phyloP scores from a whole-genome alignment of 176 grass and related monocot species.

The Olyra latifolia region DNA sequence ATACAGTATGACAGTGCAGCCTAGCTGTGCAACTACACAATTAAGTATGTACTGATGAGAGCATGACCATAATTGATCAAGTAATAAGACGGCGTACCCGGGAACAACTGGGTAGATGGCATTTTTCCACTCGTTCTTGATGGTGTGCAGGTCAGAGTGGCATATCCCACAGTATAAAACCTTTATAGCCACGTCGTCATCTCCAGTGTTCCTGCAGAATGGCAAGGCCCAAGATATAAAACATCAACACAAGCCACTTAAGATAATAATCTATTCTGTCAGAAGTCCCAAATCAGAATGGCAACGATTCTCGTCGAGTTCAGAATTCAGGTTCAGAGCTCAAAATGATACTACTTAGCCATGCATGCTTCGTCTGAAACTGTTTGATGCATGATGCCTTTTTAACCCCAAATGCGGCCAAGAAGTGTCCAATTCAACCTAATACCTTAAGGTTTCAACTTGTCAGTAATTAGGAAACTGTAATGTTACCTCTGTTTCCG shows the following conservation, averaged over 20 bases:
- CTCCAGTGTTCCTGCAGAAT: conserved; percentile 67
- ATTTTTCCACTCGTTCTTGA: conserved; percentile 83
- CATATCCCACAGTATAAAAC: conserved; percentile 86
- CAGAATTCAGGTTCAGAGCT: too few species aligned
- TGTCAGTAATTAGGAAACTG: background rate
- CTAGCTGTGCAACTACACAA: too few species aligned
- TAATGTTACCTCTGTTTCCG: too few species aligned
- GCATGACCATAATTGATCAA: background rate
- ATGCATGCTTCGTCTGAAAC: background rate
- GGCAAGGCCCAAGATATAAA: background rate
- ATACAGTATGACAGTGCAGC: background rate
- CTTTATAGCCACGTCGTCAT: conserved; percentile 72
- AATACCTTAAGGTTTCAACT: background rate
- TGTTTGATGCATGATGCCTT: background rate
- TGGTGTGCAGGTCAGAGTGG: conserved; percentile 77
- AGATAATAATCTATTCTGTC: background rate
- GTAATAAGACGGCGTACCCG: conserved; percentile 41
- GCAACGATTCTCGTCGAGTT: too few species aligned
- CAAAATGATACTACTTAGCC: background rate
- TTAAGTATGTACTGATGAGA: background rate
- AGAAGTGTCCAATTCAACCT: background rate
- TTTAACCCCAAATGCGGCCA: background rate
- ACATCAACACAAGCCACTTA: background rate
- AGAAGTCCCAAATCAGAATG: background rate
- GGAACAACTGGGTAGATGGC: conserved; percentile 64